Evolutionary conservation across 73 alveolate species (phyloP).

Genomic region (Symbiodinium pilosum): DNA sequence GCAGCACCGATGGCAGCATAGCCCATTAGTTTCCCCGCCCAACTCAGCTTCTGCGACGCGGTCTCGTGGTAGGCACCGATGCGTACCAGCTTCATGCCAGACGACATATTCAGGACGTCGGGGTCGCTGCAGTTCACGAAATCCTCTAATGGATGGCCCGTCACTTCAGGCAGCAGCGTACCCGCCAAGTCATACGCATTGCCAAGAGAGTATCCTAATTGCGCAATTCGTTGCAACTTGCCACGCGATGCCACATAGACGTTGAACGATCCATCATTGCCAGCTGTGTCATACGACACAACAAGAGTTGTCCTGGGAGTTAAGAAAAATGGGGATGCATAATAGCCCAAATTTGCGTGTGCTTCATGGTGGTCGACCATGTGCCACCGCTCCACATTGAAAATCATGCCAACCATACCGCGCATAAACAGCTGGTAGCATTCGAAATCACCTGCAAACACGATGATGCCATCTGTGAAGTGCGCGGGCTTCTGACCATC

Average conservation of each 20-base stretch:
- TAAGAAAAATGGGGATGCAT: not conserved
- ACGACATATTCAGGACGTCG: not conserved
- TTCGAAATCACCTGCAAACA: not conserved
- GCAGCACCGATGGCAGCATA: slow-evolving; percentile 38
- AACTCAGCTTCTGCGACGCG: not conserved
- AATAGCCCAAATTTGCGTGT: not conserved
- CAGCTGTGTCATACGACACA: slow-evolving; percentile 27
- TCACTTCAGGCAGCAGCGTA: slow-evolving; percentile 36
- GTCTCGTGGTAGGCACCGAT: not conserved
- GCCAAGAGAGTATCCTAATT: slow-evolving; percentile 40
- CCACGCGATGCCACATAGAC: slow-evolving; percentile 44
- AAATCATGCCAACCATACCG: not conserved
- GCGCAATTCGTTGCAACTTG: slow-evolving; percentile 21
- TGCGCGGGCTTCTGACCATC: slow-evolving; percentile 20
- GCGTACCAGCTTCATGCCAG: not conserved
- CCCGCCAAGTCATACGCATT: slow-evolving; percentile 30
- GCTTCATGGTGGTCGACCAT: slow-evolving; percentile 50
- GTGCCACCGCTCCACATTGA: slow-evolving; percentile 51
- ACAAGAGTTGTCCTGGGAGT: slow-evolving; percentile 45
- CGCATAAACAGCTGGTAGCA: not conserved
- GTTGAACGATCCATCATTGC: slow-evolving; percentile 61
- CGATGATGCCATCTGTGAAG: slow-evolving; percentile 45
- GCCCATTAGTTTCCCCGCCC: slow-evolving; percentile 65
- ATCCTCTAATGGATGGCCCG: slow-evolving; percentile 16
- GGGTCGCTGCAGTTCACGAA: slow-evolving; percentile 2